Evolutionary conservation across 192 early-diverging fungal species (phyloP), one percentile per base, ranked within the genome.

Genomic region (Umbelopsis isabellina): DNA sequence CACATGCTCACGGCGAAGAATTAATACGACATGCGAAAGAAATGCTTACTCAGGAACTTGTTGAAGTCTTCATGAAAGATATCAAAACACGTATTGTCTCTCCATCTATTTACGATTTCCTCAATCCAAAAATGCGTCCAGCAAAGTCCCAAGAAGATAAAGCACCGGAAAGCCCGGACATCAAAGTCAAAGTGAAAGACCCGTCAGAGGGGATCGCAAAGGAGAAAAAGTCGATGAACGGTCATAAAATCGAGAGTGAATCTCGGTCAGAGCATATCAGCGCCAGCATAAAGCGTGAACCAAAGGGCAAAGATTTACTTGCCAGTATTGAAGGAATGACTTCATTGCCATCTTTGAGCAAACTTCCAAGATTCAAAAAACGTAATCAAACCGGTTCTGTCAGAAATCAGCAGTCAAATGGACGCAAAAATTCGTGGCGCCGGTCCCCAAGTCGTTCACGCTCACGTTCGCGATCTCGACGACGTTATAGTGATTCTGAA

Each of bases 41-140:
- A 41, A 70, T 83, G 45, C 72, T 87, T 11, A 78, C 79, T 49
- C 67, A 74, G 45, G 80, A 87, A 71, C 75, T 87, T 23, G 77
- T 78, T 16, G 78, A 87, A 41, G 82, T 87, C 23, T 84, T 87
- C 64, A 49, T 83, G 21, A 84, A 84, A 66, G 85, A 87, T 72
- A 48, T 87, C 5, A 79, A 80, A 13, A 83, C 79, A 33, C 81
- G 83, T 21, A 79, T 87, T 16, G 81, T 84, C 4, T 76, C 73
- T 2, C 83, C 83, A 12, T 80, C 67, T 22, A 83, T 87, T 46
- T 82, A 85, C 46, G 85, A 87, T 50, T 84, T 83, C 53, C 70
- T 80, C 41, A 79, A 78, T 20, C 82, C 83, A 1, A 69, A 46
- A 49, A 13, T 67, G 71, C 72, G 22, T 69, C n/a, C 66, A 50